These are phyloP conservation scores for Penicillium capsulatum DNA, from an alignment of 2,329 filamentous ascomycete species.

Conservation along the genomic window DNA sequence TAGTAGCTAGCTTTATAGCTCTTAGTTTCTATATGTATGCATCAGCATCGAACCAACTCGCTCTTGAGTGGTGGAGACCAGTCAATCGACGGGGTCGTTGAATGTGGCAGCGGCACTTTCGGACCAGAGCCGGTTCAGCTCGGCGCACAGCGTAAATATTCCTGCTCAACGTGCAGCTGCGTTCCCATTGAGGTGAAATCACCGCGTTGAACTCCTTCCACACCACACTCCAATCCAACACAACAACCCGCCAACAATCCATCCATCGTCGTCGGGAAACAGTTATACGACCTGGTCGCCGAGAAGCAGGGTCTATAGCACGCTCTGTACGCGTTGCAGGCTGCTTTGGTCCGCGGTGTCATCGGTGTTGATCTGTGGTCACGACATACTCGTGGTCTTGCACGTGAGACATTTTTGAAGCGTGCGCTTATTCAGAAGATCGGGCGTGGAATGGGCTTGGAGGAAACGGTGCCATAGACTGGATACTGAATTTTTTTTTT, in stretches of 20 bases:
- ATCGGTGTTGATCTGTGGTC: constrained; percentile 47
- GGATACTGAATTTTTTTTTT: too few relatives aligned
- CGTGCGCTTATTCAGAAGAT: constrained; percentile 46
- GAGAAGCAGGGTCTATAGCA: constrained; percentile 86
- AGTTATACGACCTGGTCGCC: constrained; percentile 82
- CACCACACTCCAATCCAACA: constrained; percentile 68
- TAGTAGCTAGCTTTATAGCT: too few relatives aligned
- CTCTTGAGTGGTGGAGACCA: too few relatives aligned
- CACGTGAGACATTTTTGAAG: constrained; percentile 47
- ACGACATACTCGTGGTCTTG: constrained; percentile 44
- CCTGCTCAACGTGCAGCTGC: constrained; percentile 74
- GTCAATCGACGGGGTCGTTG: too few relatives aligned
- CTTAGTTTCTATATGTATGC: too few relatives aligned
- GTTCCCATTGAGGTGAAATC: constrained; percentile 69
- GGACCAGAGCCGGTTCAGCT: too few relatives aligned
- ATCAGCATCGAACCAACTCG: too few relatives aligned
- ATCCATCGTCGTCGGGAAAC: constrained; percentile 82
- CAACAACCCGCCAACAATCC: constrained; percentile 69
- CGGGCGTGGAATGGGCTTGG: constrained; percentile 44
- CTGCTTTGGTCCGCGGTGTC: constrained; percentile 43
- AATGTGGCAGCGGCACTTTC: too few relatives aligned
- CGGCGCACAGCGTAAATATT: too few relatives aligned
- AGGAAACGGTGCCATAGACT: constrained; percentile 24
- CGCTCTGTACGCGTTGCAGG: constrained; percentile 66
- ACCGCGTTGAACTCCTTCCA: constrained; percentile 67